Evolutionary conservation across 352 stramenopile species (phyloP).

Genomic region (Aphanomyces stellatus): DNA sequence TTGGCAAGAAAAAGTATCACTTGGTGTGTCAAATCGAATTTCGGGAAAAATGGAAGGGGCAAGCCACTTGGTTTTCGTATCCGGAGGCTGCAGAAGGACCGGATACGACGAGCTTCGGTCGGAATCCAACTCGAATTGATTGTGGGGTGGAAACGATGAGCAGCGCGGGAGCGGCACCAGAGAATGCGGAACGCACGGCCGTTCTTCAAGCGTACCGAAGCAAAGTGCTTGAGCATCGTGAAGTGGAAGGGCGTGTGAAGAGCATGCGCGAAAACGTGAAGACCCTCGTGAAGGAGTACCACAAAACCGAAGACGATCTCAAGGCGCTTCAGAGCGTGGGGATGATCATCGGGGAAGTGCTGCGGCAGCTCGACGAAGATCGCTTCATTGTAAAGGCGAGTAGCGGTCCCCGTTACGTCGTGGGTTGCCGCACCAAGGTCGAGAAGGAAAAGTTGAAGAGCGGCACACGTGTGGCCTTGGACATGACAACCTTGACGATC

Average conservation of each 20-base stretch:
- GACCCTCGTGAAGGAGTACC: constrained; percentile 92
- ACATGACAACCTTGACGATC: constrained; percentile 99
- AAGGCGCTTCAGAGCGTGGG: constrained; percentile 94
- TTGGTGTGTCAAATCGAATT: no score
- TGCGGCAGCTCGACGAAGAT: constrained; percentile 97
- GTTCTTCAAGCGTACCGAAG: constrained; percentile 92
- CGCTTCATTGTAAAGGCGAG: constrained; percentile 99
- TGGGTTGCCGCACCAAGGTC: constrained; percentile 93
- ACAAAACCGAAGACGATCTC: constrained; percentile 99
- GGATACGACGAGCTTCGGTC: background rate
- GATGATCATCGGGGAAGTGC: constrained; percentile 98
- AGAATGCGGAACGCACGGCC: constrained; percentile 85
- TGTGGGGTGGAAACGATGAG: constrained; percentile 19
- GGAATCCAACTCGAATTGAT: constrained; percentile 8
- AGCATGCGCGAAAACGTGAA: constrained; percentile 95
- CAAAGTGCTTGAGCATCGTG: constrained; percentile 95
- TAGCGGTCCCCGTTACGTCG: constrained; percentile 97
- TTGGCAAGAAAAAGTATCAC: no score
- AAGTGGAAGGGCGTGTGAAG: constrained; percentile 96
- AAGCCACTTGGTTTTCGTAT: background rate
- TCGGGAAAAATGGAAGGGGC: no score
- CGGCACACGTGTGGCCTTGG: constrained; percentile 95
- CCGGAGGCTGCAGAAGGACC: background rate
- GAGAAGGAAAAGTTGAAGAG: constrained; percentile 95
- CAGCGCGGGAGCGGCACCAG: constrained; percentile 16